Base-by-base conservation (phyloP, 2,329 filamentous ascomycete genomes). In the Parastagonospora avenae region DNA sequence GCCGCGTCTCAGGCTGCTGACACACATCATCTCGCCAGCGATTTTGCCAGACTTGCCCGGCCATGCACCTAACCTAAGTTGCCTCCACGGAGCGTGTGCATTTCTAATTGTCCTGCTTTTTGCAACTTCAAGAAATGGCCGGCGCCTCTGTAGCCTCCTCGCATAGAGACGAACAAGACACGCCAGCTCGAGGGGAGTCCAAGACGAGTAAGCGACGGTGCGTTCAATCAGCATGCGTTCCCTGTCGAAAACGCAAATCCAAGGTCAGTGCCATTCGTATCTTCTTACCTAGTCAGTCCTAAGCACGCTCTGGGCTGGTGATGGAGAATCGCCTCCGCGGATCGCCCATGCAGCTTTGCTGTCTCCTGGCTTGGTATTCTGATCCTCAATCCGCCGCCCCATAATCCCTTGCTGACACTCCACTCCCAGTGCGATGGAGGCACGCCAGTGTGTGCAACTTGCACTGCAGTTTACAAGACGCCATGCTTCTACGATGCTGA, bases 181-280 rank as follows among this genome's bases (percentile, higher is more conserved):
- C 45, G 54, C 49, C 49, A 53, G 35, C 48, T 52, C 8, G 55
- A 62, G 44, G 58, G 49, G 67, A 68, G 41, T 39, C 60, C 38
- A 73, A 69, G 54, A 49, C 58, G 3, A 62, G 53, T 59, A 74
- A 74, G 55, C 60, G 71, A 30, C 61, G 70, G 32, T 74, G 71
- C 48, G 68, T 73, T 14, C 67, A 66, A 47, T 71, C 67, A 7
- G 78, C 78, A 27, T 80, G 78, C 57, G 76, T 79, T 35, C 77
- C 77, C n/a, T 81, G 78, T 61, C 71, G 79, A 35, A 79, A 78
- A 60, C 75, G 79, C 50, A 81, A 81, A 59, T 79, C 75, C 50
- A 80, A 80, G 70, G 78, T 77, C 51, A 64, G 63, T 60, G 41
- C 36, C 15, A 37, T 24, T 38, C 27, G 42, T 27, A 16, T 28